phyloP scores from a whole-genome alignment of 495 filamentous ascomycete genomes.

The Penicillium mononematosum region DNA sequence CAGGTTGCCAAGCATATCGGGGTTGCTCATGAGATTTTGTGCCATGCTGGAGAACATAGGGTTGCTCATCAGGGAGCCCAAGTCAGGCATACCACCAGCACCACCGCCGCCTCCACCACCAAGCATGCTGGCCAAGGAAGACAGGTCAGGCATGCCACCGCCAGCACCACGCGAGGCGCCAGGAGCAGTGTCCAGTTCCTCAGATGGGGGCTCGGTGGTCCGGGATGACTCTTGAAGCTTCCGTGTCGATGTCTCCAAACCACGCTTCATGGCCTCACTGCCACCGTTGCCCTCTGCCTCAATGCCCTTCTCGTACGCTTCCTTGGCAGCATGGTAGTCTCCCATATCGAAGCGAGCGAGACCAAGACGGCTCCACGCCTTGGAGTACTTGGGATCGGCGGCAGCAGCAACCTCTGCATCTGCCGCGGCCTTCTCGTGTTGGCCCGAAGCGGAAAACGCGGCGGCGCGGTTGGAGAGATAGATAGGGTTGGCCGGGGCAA shows the following conservation, averaged over 20 bases:
- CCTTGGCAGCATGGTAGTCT: slow-evolving; percentile 86
- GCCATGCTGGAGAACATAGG: slow-evolving; percentile 97
- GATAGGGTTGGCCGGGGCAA: slow-evolving; percentile 85
- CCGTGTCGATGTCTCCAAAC: slow-evolving; percentile 84
- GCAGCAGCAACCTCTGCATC: slow-evolving; percentile 88
- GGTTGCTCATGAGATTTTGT: slow-evolving; percentile 94
- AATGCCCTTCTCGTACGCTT: slow-evolving; percentile 91
- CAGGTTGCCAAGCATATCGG: slow-evolving; percentile 79
- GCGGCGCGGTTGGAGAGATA: slow-evolving; percentile 97
- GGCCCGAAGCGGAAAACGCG: slow-evolving; percentile 74
- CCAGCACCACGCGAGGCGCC: slow-evolving; percentile 50
- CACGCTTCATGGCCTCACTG: slow-evolving; percentile 79
- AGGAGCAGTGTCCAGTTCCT: slow-evolving; percentile 47
- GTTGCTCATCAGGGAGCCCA: slow-evolving; percentile 86
- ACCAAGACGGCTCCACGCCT: slow-evolving; percentile 91
- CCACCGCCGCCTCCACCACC: slow-evolving; percentile 57
- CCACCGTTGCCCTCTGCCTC: slow-evolving; percentile 92
- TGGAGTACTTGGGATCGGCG: slow-evolving; percentile 88
- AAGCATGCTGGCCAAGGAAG: slow-evolving; percentile 69
- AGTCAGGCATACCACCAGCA: slow-evolving; percentile 82
- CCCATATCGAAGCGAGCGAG: slow-evolving; percentile 87
- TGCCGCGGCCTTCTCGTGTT: slow-evolving; percentile 75
- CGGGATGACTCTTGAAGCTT: slow-evolving; percentile 69
- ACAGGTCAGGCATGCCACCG: slow-evolving; percentile 79
- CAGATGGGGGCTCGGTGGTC: slow-evolving; percentile 49